Evolutionary conservation across 1,284 basidiomycete species (phyloP), one percentile per base, ranked within the genome.

Genomic region (Pseudozyma sp.): DNA sequence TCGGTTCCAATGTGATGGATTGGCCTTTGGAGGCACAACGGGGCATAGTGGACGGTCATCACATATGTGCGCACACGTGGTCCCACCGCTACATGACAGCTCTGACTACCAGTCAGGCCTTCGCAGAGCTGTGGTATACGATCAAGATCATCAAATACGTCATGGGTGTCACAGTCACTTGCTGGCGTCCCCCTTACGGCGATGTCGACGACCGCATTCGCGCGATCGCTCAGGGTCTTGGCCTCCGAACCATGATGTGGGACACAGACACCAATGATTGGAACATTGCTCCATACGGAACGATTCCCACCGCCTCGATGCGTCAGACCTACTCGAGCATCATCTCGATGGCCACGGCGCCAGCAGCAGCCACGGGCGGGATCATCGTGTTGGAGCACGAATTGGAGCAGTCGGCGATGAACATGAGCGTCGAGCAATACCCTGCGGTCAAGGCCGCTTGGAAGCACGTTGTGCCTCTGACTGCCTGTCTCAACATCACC

Each of bases 61-160:
- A 78, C 37, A 61, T 78, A 31, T 78, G 77, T 39, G 69, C 65
- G 10, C 75, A 77, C 50, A 68, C 66, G 5, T 87, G 87, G 86
- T 85, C 84, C 9, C 86, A 87, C 70, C 81, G 77, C 63, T 85
- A 86, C 78, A 86, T 87, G 85, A 88, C 87, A 4, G 77, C 85
- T 16, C 75, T 87, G 37, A 84, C 53, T 85, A 62, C 86, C 79
- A 86, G 86, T 60, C 81, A 86, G 58, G 87, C 84, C 14, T 88
- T 88, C 65, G 87, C 87, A 33, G 87, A 88, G 81, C 82, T 88
- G 17, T 88, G 87, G 79, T 88, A 88, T 84, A 86, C 86, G 35
- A 83, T 84, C 55, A 82, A 86, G 71, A 81, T 80, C 42, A 87
- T 88, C 85, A 86, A 87, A 78, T 80, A 83, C 37, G 78, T 88